A percentile compares a stretch with the other conserved stretches of the same genome.
Evolutionary conservation across 2,329 filamentous ascomycete species (phyloP).

Genomic region (Botrytis porri): DNA sequence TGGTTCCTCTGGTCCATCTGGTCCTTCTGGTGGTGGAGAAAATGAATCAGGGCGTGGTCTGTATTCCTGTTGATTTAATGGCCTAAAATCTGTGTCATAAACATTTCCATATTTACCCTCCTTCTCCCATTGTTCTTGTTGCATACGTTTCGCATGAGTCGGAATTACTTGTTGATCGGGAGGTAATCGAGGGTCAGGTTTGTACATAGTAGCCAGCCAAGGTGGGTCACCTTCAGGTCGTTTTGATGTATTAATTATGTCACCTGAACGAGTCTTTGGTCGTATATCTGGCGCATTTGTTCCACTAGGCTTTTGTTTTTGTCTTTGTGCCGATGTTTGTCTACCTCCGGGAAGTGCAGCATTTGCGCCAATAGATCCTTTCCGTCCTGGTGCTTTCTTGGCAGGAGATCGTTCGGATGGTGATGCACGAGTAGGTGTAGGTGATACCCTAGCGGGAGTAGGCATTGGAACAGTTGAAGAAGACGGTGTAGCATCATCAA

Average conservation of each 20-base stretch:
- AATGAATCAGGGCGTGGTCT: constrained; percentile 71
- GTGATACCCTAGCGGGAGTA: constrained; percentile 35
- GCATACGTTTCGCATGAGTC: constrained; percentile 84
- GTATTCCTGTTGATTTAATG: constrained; percentile 65
- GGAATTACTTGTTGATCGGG: constrained; percentile 95
- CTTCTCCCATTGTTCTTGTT: constrained; percentile 93
- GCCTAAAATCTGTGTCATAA: constrained; percentile 85
- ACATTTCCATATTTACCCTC: constrained; percentile 82
- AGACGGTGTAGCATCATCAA: constrained; percentile 51
- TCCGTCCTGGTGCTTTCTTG: constrained; percentile 42
- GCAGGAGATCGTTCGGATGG: constrained; percentile 51
- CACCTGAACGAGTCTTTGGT: constrained; percentile 62
- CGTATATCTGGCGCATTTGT: constrained; percentile 46
- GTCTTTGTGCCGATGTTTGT: constrained; percentile 40
- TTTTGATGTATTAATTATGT: constrained; percentile 46
- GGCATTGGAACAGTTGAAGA: constrained; percentile 22
- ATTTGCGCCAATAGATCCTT: constrained; percentile 25
- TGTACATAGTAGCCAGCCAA: constrained; percentile 93
- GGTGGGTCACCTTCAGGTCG: constrained; percentile 91
- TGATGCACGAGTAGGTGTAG: constrained; percentile 39
- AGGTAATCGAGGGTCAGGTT: constrained; percentile 88
- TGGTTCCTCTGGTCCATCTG: constrained; percentile 18
- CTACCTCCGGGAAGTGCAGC: constrained; percentile 32
- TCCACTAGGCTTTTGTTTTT: constrained; percentile 62
- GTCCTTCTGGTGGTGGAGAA: constrained; percentile 38